Conservation (phyloP, 2,329 filamentous ascomycete genomes). For the Aspergillus glaucus region DNA sequence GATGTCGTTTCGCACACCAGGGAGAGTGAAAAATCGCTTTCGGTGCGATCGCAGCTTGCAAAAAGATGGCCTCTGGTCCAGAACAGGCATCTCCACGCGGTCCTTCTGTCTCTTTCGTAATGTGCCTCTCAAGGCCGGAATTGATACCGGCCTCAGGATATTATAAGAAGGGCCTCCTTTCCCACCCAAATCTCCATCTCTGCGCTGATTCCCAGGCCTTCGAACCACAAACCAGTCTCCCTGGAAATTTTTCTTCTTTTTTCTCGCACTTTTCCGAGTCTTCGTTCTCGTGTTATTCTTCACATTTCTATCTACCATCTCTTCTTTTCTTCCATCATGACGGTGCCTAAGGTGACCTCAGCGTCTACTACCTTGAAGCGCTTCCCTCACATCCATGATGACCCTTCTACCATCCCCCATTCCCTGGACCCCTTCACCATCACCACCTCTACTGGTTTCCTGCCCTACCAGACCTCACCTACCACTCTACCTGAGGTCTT, state of each 20-base stretch:
- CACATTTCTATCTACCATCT: background rate
- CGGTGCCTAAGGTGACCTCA: slow-evolving; percentile 24
- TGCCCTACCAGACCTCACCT: slow-evolving; percentile 36
- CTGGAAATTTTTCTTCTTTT: slow-evolving; percentile 7
- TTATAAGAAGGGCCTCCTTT: slow-evolving; percentile 36
- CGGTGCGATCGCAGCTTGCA: background rate
- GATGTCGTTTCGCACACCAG: background rate
- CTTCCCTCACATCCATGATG: slow-evolving; percentile 41
- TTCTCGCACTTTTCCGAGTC: slow-evolving; percentile 8
- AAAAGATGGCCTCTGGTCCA: slow-evolving; percentile 5
- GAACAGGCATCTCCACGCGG: slow-evolving; percentile 18
- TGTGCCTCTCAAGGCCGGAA: slow-evolving; percentile 38
- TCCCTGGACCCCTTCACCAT: slow-evolving; percentile 44
- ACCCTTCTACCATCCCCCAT: slow-evolving; percentile 35
- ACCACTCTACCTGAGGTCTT: slow-evolving; percentile 65
- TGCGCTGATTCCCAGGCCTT: slow-evolving; percentile 13
- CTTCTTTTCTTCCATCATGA: slow-evolving; percentile 24
- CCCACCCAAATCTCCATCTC: slow-evolving; percentile 20
- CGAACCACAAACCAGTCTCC: slow-evolving; percentile 2
- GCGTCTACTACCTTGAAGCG: slow-evolving; percentile 29
- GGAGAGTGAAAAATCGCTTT: background rate
- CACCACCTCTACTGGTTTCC: slow-evolving; percentile 41
- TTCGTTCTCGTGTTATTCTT: slow-evolving; percentile 2
- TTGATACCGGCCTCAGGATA: slow-evolving; percentile 40
- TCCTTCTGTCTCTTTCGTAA: slow-evolving; percentile 31